Evolutionary conservation across 2,329 filamentous ascomycete species (phyloP), one percentile per base, ranked within the genome.

Genomic region (Septoria linicola): DNA sequence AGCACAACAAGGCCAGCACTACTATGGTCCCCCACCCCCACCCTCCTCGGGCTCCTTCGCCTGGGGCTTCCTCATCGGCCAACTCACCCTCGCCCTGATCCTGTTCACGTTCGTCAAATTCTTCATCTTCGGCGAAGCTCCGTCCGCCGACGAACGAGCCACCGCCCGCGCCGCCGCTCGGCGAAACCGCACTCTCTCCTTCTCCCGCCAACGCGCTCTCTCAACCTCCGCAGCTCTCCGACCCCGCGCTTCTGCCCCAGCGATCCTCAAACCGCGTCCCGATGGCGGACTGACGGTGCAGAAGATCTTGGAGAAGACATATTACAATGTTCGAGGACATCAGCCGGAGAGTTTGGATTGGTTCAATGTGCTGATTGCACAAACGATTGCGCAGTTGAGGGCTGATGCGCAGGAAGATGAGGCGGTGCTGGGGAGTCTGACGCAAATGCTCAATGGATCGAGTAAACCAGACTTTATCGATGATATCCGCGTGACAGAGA

Each of bases 41-140:
- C 45, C 53, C 19, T 58, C 53, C 41, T 62, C 57, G 8, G 63
- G 60, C 61, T 93, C 89, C 30, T 97, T 97, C 70, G 95, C 89
- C 0, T 89, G 96, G 69, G 93, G 93, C 21, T 86, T 99, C 62
- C 83, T 99, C 41, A 79, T 97, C 25, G 93, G 93, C 42, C 93
- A 99, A 71, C 79, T 99, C 44, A 95, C 90, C 1, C 88, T 99
- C 39, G 88, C 96, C 11, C 76, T 97, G 19, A 79, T 99, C 32
- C 83, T 99, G 55, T 91, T 90, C 59, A 89, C 87, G 61, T 97
- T 99, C 73, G 97, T 99, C 72, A 96, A 96, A 70, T 99, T 96
- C 81, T 99, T 99, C 80, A 97, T 99, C 67, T 97, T 99, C 68
- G 93, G 93, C 63, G 93, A 97, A 67, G 84, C 89, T 4, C 89